These are phyloP conservation scores for Beauveria sp. DNA, from an alignment of 2,329 filamentous ascomycete genomes.

Conservation along the genomic window DNA sequence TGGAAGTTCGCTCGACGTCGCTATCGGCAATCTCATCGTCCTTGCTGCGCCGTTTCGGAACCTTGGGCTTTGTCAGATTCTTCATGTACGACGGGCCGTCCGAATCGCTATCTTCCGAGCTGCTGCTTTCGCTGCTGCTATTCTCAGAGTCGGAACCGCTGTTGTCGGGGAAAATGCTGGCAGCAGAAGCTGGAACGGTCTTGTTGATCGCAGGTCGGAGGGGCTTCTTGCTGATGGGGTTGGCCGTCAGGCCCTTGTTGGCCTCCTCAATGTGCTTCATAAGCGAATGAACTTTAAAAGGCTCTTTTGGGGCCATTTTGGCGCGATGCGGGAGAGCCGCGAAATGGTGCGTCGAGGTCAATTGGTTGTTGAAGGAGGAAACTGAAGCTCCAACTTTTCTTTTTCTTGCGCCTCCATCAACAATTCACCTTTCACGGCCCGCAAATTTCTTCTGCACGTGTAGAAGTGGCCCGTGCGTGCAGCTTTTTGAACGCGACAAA, in stretches of 20 bases:
- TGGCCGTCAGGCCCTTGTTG: slow-evolving; percentile 27
- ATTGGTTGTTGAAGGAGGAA: not conserved
- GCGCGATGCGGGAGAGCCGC: slow-evolving; percentile 3
- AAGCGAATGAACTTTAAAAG: slow-evolving; percentile 30
- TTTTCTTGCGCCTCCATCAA: not conserved
- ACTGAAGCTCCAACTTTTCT: not conserved
- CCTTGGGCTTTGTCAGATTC: slow-evolving; percentile 21
- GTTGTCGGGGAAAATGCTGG: slow-evolving; percentile 24
- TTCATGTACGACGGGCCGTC: slow-evolving; percentile 24
- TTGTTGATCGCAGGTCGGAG: slow-evolving; percentile 20
- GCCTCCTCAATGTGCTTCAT: slow-evolving; percentile 31
- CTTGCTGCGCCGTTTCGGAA: slow-evolving; percentile 22
- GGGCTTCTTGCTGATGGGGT: slow-evolving; percentile 25
- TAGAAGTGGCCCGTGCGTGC: slow-evolving; percentile 9
- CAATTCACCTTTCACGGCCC: not conserved
- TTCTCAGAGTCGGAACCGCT: slow-evolving; percentile 24
- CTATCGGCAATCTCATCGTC: slow-evolving; percentile 36
- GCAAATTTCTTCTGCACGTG: slow-evolving; percentile 9
- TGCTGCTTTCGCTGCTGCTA: slow-evolving; percentile 25
- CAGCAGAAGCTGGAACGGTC: slow-evolving; percentile 18
- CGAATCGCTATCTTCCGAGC: slow-evolving; percentile 26
- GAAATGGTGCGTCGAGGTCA: not conserved
- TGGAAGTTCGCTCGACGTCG: slow-evolving; percentile 29
- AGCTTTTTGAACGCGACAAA: not conserved
- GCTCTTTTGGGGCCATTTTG: slow-evolving; percentile 30